Evolutionary conservation across 495 filamentous ascomycete species (phyloP).

Genomic region (Tricharina praecox): DNA sequence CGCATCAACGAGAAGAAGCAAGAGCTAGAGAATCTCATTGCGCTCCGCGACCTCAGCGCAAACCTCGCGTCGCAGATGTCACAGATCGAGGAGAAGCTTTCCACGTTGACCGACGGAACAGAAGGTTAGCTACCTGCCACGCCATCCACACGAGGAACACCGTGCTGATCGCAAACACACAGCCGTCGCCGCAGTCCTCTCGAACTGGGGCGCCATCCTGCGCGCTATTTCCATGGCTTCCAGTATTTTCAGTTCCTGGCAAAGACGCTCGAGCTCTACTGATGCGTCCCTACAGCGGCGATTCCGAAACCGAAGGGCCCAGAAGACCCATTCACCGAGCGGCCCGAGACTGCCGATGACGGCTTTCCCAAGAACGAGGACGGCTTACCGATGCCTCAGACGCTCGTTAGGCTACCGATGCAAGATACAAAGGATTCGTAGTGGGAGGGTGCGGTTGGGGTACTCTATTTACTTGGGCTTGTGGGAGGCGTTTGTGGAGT

Average conservation of each 20-base stretch:
- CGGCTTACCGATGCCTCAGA: conserved; percentile 50
- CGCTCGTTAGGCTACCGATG: conserved; percentile 57
- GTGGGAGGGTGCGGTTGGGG: neutral
- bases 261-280: conserved; percentile 5
- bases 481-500: neutral
- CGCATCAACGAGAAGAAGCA: conserved; percentile 87
- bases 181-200: conserved; percentile 82
- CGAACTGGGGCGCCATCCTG: conserved; percentile 93
- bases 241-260: conserved; percentile 38
- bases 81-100: conserved; percentile 67
- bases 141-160: neutral
- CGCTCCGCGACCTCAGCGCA: conserved; percentile 75
- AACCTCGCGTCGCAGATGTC: conserved; percentile 83
- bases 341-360: conserved; percentile 24
- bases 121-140: conserved; percentile 43
- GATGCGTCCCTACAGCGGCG: conserved; percentile 32
- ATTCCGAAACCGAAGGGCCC: conserved; percentile 41
- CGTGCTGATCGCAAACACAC: conserved; percentile 13
- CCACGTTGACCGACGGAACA: conserved; percentile 77
- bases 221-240: conserved; percentile 90
- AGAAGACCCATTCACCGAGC: conserved; percentile 22
- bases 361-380: conserved; percentile 28
- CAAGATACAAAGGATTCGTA: neutral
- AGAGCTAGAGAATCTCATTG: conserved; percentile 74
- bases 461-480: neutral